Evolutionary conservation across 2,329 filamentous ascomycete species (phyloP).

Genomic region (Byssothecium circinans): DNA sequence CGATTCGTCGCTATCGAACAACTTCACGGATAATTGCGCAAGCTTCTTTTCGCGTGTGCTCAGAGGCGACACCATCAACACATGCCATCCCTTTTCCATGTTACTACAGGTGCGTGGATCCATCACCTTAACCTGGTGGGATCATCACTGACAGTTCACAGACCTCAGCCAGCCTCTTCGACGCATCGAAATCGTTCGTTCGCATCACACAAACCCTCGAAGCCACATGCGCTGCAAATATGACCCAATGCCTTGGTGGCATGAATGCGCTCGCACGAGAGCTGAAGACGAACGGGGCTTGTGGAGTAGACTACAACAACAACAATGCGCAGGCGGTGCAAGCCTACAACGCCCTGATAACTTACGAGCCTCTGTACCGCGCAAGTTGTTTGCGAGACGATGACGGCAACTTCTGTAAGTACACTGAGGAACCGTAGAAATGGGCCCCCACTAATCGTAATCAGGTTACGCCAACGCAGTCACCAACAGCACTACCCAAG

Average conservation of each 20-base stretch:
- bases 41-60: conserved; percentile 71
- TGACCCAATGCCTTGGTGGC: conserved; percentile 64
- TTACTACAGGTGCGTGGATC: conserved; percentile 73
- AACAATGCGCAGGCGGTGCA: conserved; percentile 71
- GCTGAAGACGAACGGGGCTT: conserved; percentile 65
- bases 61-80: conserved; percentile 64
- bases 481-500: conserved; percentile 69
- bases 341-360: conserved; percentile 73
- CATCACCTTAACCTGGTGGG: background rate
- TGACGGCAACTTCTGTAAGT: conserved; percentile 67
- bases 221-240: conserved; percentile 70
- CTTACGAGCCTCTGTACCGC: conserved; percentile 77
- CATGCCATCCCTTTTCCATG: conserved; percentile 82
- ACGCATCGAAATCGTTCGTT: conserved; percentile 69
- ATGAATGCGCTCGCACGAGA: conserved; percentile 67
- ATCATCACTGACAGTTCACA: conserved; percentile 43
- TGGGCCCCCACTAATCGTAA: conserved; percentile 6
- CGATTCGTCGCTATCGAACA: conserved; percentile 54
- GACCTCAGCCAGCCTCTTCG: conserved; percentile 84
- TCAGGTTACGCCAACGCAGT: conserved; percentile 75
- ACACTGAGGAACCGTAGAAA: background rate
- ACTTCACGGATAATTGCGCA: conserved; percentile 62
- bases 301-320: conserved; percentile 68
- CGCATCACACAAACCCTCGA: conserved; percentile 78
- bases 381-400: conserved; percentile 77